Conservation (phyloP, 805 yeast genomes). For the Pichia heedii region DNA sequence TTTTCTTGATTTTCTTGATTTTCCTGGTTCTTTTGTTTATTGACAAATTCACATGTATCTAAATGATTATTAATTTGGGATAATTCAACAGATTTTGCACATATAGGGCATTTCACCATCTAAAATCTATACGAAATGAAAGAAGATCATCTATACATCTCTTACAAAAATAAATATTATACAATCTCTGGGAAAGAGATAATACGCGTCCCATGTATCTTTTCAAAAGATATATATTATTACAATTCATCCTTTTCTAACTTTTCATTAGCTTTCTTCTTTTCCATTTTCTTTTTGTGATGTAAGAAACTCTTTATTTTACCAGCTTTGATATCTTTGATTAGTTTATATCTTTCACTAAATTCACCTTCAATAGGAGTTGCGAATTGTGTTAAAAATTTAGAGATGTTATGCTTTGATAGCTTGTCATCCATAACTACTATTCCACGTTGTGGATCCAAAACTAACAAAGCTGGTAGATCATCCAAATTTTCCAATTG, state of each 20-base stretch:
- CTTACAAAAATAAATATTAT: too few relatives aligned
- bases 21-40: too few relatives aligned
- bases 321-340: slow-evolving; percentile 18
- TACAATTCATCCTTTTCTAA: slow-evolving; percentile 16
- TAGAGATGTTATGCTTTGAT: slow-evolving; percentile 24
- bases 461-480: slow-evolving; percentile 13
- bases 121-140: not conserved
- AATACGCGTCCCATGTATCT: too few relatives aligned
- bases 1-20: not conserved
- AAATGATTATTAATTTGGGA: slow-evolving; percentile 28
- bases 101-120: slow-evolving; percentile 30
- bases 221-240: too few relatives aligned
- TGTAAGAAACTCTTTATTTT: slow-evolving; percentile 17
- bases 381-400: slow-evolving; percentile 25
- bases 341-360: slow-evolving; percentile 18
- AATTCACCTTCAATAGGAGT: slow-evolving; percentile 29
- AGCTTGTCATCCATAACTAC: slow-evolving; percentile 19
- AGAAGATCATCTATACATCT: too few relatives aligned
- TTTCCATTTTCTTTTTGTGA: slow-evolving; percentile 16
- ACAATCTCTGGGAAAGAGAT: too few relatives aligned
- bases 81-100: slow-evolving; percentile 22
- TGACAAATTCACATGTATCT: slow-evolving; percentile 21
- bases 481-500: slow-evolving; percentile 8
- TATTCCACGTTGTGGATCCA: slow-evolving; percentile 16
- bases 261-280: slow-evolving; percentile 3